Percentiles rank a stretch among this genome's conserved stretches.
Evolutionary conservation across 2,329 filamentous ascomycete species (phyloP).

Genomic region (Cladosporium sp.): DNA sequence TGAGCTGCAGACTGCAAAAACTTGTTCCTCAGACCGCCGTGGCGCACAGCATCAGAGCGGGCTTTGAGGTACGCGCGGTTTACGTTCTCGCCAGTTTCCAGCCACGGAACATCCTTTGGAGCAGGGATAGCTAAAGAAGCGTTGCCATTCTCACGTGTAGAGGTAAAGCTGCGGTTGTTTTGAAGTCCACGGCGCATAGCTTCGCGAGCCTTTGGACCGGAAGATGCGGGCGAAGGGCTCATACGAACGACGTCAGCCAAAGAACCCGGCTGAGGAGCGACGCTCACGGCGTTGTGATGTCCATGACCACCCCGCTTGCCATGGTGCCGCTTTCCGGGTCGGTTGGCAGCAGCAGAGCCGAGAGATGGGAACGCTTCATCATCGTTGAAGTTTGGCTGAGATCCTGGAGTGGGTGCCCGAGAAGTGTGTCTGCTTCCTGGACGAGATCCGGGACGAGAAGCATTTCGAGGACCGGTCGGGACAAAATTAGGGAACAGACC

Average conservation of each 20-base stretch:
- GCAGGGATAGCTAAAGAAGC: slow-evolving; percentile 81
- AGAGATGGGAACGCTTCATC: slow-evolving; percentile 93
- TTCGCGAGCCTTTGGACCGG: slow-evolving; percentile 46
- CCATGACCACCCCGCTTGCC: slow-evolving; percentile 86
- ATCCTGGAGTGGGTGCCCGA: slow-evolving; percentile 65
- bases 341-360: slow-evolving; percentile 70
- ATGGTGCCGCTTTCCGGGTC: slow-evolving; percentile 86
- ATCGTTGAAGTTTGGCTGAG: slow-evolving; percentile 73
- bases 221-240: slow-evolving; percentile 74
- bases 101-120: slow-evolving; percentile 92
- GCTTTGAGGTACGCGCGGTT: slow-evolving; percentile 96
- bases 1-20: slow-evolving; percentile 96
- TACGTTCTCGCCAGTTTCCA: slow-evolving; percentile 86
- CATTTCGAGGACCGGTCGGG: slow-evolving; percentile 46
- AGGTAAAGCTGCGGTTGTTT: slow-evolving; percentile 66
- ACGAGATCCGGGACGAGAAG: slow-evolving; percentile 73
- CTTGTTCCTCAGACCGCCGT: slow-evolving; percentile 93
- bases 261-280: slow-evolving; percentile 73
- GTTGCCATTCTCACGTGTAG: slow-evolving; percentile 70
- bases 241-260: slow-evolving; percentile 94
- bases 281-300: slow-evolving; percentile 63
- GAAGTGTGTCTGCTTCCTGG: slow-evolving; percentile 80
- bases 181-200: slow-evolving; percentile 57
- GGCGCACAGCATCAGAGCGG: slow-evolving; percentile 93
- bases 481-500: slow-evolving; percentile 65